Base-by-base conservation (phyloP, 2,329 filamentous ascomycete genomes). In the Microsporum ferrugineum region DNA sequence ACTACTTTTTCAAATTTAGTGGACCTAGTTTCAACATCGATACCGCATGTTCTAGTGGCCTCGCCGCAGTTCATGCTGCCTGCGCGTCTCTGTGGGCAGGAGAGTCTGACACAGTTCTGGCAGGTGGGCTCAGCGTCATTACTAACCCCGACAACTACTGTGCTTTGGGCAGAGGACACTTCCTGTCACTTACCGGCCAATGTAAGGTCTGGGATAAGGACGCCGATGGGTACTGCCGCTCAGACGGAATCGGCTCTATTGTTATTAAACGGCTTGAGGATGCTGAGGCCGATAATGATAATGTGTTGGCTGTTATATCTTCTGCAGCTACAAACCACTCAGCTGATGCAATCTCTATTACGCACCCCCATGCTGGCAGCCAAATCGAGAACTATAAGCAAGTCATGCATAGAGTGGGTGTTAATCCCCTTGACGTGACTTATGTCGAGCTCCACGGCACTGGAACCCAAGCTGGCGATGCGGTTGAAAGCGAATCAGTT, bases 311-410 rank as follows among this genome's bases (percentile, higher is more conserved):
- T 3, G 68, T 79, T 3, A 75, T 79, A 38, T 66, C 70, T 0
- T 76, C 85, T 31, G 83, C 86, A 0, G 82, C 84, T 2, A 94
- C 89, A 55, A 95, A 95, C 72, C 89, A 95, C 73, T 92, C 87
- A 0, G 87, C 87, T 0, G 85, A 91, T 67, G 85, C 89, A 51
- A 84, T 89, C 23, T 91, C 88, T 1, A 94, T 95, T 68, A 94
- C 89, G 0, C 87, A 89, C 62, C 90, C 90, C 1, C 88, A 94
- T 71, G 87, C 84, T 3, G 86, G 84, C 8, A 87, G 88, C 0
- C 90, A 95, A 72, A 84, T 88, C 8, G 78, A 82, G 55, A 76
- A 94, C 8, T 91, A 87, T 68, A 82, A 82, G 61, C 79, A 83
- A 45, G 84, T 94, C 31, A 78, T 94, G 0, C 82, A 86, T 55